Evolutionary conservation across 2,329 filamentous ascomycete genomes (phyloP).

Genomic region (Penicillium sp.): DNA sequence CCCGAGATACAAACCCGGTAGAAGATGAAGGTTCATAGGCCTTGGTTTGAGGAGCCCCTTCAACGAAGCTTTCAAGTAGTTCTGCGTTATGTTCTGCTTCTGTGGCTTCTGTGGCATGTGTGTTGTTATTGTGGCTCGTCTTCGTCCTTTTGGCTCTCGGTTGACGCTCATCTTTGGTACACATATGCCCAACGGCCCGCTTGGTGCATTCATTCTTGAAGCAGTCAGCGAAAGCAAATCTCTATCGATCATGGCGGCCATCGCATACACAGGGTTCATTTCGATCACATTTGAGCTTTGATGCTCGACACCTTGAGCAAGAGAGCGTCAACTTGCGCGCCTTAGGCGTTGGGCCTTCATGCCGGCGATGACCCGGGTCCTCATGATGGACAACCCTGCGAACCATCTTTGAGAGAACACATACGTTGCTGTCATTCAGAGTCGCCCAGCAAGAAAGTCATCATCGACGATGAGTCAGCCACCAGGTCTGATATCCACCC

Average conservation of each 20-base stretch:
- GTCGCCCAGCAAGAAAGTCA: too few relatives aligned
- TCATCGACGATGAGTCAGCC: too few relatives aligned
- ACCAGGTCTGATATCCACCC: too few relatives aligned
- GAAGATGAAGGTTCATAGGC: neutral
- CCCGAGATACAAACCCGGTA: too few relatives aligned
- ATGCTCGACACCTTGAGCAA: conserved; percentile 14
- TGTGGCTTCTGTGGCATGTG: neutral
- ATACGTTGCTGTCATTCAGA: too few relatives aligned
- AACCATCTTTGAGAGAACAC: too few relatives aligned
- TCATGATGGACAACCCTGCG: too few relatives aligned
- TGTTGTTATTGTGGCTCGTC: neutral
- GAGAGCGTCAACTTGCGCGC: conserved; percentile 8
- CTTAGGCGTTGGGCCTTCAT: neutral
- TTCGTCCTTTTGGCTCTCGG: conserved; percentile 13
- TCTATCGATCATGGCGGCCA: too few relatives aligned
- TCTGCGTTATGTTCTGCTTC: conserved; percentile 6
- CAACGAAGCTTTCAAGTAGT: conserved; percentile 5
- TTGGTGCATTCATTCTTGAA: conserved; percentile 13
- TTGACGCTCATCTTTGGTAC: conserved; percentile 17
- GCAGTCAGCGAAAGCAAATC: neutral
- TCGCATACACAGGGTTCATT: conserved; percentile 13
- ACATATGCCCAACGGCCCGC: conserved; percentile 12
- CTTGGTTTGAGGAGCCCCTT: neutral
- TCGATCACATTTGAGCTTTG: conserved; percentile 18
- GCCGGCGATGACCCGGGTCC: too few relatives aligned